Percentiles rank a stretch among this genome's conserved stretches.
These are phyloP conservation scores for Taphrina populina DNA, from an alignment of 1,139 yeast species.

Conservation along the genomic window DNA sequence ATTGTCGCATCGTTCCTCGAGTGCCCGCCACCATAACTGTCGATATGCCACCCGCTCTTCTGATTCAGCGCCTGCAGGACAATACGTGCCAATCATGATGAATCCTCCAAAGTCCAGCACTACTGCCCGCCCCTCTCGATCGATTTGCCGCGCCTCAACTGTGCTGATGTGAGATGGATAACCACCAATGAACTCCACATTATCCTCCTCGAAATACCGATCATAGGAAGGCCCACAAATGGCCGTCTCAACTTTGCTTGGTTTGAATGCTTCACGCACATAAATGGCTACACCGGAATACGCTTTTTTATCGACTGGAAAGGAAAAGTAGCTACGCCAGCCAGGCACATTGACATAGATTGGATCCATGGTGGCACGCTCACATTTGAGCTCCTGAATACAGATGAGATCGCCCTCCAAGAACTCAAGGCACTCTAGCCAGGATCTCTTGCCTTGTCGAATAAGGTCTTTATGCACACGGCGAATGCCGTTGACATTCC, in stretches of 20 bases:
- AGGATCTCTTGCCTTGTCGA: conserved; percentile 25
- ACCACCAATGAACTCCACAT: conserved; percentile 62
- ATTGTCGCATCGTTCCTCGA: conserved; percentile 61
- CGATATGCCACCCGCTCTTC: conserved; percentile 70
- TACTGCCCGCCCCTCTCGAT: conserved; percentile 80
- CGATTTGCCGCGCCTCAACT: conserved; percentile 53
- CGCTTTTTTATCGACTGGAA: conserved; percentile 65
- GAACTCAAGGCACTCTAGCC: conserved; percentile 50
- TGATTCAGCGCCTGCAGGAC: conserved; percentile 66
- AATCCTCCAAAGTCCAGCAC: conserved; percentile 67
- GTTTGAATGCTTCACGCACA: conserved; percentile 50
- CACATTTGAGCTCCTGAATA: conserved; percentile 81
- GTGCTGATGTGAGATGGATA: conserved; percentile 50
- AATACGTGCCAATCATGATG: conserved; percentile 70
- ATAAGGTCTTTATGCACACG: conserved; percentile 17
- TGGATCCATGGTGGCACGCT: conserved; percentile 51
- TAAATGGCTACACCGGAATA: conserved; percentile 91
- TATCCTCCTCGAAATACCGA: conserved; percentile 39
- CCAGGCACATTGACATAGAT: conserved; percentile 59
- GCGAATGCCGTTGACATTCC: conserved; percentile 38
- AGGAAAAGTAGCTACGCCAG: conserved; percentile 64
- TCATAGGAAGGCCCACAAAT: conserved; percentile 63
- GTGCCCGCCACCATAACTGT: conserved; percentile 55
- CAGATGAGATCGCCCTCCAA: conserved; percentile 75
- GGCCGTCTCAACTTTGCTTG: conserved; percentile 86